phyloP scores from a whole-genome alignment of 2,329 filamentous ascomycete species.

The Celoporthe dispersa region DNA sequence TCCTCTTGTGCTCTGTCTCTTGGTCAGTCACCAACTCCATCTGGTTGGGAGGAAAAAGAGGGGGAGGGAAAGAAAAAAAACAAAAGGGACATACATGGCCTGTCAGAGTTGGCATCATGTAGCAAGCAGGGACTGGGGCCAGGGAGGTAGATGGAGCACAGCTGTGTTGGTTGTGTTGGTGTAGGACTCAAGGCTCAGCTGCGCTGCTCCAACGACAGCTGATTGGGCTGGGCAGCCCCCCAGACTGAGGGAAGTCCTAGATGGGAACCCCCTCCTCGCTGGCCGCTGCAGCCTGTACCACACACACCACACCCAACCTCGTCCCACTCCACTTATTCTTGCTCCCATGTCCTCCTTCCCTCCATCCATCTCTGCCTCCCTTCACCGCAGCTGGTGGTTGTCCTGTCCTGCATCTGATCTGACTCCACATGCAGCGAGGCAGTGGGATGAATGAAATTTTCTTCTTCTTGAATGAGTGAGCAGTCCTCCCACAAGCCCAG shows the following conservation, averaged over 20 bases:
- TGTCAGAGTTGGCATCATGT: background rate
- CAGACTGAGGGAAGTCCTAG: slow-evolving; percentile 3
- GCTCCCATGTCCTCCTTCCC: background rate
- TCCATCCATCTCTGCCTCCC: background rate
- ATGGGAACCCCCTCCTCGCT: background rate
- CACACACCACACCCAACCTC: background rate
- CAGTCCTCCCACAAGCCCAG: background rate
- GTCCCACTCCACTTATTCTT: background rate
- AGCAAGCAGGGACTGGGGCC: background rate
- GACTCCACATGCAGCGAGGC: background rate
- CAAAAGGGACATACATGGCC: background rate
- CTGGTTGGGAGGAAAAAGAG: background rate
- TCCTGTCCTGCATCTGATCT: background rate
- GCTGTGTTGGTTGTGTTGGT: slow-evolving; percentile 4
- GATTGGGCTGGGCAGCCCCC: background rate
- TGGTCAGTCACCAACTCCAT: background rate
- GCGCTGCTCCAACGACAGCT: background rate
- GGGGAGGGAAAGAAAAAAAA: background rate
- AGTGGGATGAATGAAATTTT: background rate
- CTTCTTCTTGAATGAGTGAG: background rate
- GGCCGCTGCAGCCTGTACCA: background rate
- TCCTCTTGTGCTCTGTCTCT: background rate
- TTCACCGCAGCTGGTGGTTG: background rate
- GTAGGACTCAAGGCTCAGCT: slow-evolving; percentile 12
- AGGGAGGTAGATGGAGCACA: background rate